Evolutionary conservation across 176 grass and related monocot genomes (phyloP).

Genomic region (Eragrostis curvula): DNA sequence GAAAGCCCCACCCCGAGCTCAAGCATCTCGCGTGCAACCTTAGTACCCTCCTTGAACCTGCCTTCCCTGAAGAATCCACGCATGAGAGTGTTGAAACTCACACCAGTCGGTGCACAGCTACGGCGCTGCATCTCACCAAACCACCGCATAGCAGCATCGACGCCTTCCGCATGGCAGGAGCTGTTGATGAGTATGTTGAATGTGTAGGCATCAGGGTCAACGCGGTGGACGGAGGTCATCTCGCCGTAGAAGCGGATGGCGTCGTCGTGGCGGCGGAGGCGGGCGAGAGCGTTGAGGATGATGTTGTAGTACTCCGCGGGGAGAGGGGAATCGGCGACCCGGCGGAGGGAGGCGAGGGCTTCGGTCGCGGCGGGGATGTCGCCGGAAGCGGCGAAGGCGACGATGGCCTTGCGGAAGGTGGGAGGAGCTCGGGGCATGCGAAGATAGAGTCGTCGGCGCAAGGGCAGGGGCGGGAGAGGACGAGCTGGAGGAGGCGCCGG

Average conservation of each 20-base stretch:
- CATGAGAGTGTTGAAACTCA: slow-evolving; percentile 87
- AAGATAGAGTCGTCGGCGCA: slow-evolving; percentile 78
- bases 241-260: slow-evolving; percentile 58
- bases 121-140: slow-evolving; percentile 59
- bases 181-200: slow-evolving; percentile 85
- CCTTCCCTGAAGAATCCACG: slow-evolving; percentile 68
- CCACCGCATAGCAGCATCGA: slow-evolving; percentile 67
- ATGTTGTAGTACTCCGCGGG: slow-evolving; percentile 71
- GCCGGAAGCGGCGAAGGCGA: slow-evolving; percentile 68
- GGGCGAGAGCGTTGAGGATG: slow-evolving; percentile 55
- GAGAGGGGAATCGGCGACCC: slow-evolving; percentile 58
- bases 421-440: slow-evolving; percentile 71
- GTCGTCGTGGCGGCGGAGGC: slow-evolving; percentile 50
- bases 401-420: slow-evolving; percentile 62
- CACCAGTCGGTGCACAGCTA: slow-evolving; percentile 53
- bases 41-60: slow-evolving; percentile 62
- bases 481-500: slow-evolving; percentile 51
- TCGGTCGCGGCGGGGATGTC: slow-evolving; percentile 48
- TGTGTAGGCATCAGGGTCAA: slow-evolving; percentile 60
- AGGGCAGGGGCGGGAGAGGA: slow-evolving; percentile 65
- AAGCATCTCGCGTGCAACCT: slow-evolving; percentile 78
- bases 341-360: slow-evolving; percentile 52
- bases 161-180: slow-evolving; percentile 48
- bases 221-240: slow-evolving; percentile 60
- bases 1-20: slow-evolving; percentile 62